Base-by-base conservation (phyloP, 352 stramenopile genomes). In the Phytopythium vexans region DNA sequence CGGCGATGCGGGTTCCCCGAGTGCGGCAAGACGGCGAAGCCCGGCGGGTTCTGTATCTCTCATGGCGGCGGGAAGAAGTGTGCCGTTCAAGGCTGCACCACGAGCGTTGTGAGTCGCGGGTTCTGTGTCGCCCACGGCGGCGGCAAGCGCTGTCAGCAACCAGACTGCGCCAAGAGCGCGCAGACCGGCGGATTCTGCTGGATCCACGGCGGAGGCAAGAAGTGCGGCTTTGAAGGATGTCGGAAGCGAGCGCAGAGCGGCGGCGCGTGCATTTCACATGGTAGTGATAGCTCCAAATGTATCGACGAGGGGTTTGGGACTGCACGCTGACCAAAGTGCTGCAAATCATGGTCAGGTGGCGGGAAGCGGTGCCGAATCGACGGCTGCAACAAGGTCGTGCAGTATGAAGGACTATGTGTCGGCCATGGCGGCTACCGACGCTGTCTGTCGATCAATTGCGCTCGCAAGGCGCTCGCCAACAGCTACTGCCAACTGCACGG, bases 41-140 rank as follows among this genome's bases (percentile, higher is more conserved):
- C 69, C 10, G 74, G 74, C 0, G 74, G 71, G 9, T 57, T 80
- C 31, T 85, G 68, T 48, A 85, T 85, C 56, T 72, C 71, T 3
- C 74, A 85, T 46, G 71, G 71, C 10, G 68, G 74, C 10, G 71
- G 74, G 48, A 85, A 80, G 36, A 82, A 81, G 48, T 85, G 74
- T 16, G 55, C 61, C 8, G 67, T 80, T 0, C 58, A 85, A 6
- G 71, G 63, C 37, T 85, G 71, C 60, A 75, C 56, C 9, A 84
- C 74, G 7, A 80, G 68, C 46, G 66, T 82, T 38, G 74, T 84
- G 43, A 84, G 74, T 49, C 68, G 74, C 41, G 77, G 77, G 6
- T 76, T 71, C 46, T 88, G 77, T 42, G 77, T 88, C 15, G 74
- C 77, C 11, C 77, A 88, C 34, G 77, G 77, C 48, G 77, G 77